Evolutionary conservation across 352 stramenopile genomes (phyloP).

Genomic region (Pythium guiyangense): DNA sequence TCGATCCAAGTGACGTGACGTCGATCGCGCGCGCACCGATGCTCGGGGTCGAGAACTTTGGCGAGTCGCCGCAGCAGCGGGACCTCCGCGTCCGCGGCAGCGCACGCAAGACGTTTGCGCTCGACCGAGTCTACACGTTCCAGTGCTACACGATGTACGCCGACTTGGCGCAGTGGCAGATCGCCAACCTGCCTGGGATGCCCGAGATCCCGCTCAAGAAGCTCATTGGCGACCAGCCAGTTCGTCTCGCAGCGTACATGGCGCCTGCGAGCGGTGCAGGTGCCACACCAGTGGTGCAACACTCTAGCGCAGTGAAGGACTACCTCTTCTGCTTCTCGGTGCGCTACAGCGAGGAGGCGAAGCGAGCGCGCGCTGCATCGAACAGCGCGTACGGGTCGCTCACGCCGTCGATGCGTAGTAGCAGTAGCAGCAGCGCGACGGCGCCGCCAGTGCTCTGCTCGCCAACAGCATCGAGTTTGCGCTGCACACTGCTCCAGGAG

Average conservation of each 20-base stretch:
- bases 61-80: conserved; percentile 24
- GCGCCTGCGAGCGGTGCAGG: conserved; percentile 1
- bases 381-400: neutral
- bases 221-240: conserved; percentile 24
- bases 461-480: conserved; percentile 11
- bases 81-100: conserved; percentile 14
- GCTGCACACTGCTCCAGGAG: conserved; percentile 1
- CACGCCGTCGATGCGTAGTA: neutral
- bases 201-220: conserved; percentile 36
- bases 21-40: conserved; percentile 9
- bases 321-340: conserved; percentile 55
- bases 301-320: conserved; percentile 23
- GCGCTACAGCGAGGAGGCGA: conserved; percentile 19
- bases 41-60: conserved; percentile 31
- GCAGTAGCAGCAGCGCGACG: conserved; percentile 4
- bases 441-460: conserved; percentile 3
- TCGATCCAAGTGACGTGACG: neutral
- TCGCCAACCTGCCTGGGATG: conserved; percentile 38
- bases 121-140: conserved; percentile 53
- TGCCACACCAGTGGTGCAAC: conserved; percentile 4
- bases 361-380: neutral
- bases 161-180: conserved; percentile 40
- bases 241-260: conserved; percentile 42
- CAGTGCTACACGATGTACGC: conserved; percentile 49
- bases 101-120: conserved; percentile 20